Percentiles rank a stretch among this genome's conserved stretches.
Conservation (phyloP, 139 green algal genomes). For the Tetradesmus lagerheimii region DNA sequence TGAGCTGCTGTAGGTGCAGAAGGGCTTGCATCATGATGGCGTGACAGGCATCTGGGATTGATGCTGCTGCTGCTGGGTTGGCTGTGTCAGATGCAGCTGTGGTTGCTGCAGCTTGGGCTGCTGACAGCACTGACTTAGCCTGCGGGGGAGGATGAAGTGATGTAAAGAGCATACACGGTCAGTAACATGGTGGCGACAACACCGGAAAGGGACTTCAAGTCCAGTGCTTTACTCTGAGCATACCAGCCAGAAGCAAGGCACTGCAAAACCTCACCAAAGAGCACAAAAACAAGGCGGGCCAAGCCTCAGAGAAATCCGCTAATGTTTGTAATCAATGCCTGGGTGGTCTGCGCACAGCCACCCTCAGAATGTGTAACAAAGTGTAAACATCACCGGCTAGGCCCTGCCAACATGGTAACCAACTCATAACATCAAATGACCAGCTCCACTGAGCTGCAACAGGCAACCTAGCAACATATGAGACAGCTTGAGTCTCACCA, state of each 20-base stretch:
- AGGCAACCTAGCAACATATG: too few relatives aligned
- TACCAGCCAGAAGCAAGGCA: too few relatives aligned
- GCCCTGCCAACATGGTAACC: not conserved
- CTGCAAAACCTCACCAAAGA: not conserved
- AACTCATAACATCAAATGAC: not conserved
- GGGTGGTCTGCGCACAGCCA: slow-evolving; percentile 18
- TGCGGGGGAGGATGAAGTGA: not conserved
- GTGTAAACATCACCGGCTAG: slow-evolving; percentile 56
- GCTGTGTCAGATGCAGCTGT: not conserved
- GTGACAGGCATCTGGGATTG: slow-evolving; percentile 52
- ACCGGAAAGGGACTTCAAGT: too few relatives aligned
- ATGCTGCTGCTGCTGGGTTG: not conserved
- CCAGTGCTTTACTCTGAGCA: too few relatives aligned
- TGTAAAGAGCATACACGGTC: too few relatives aligned
- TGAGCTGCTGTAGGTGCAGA: slow-evolving; percentile 63
- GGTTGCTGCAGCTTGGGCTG: not conserved
- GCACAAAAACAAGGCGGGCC: not conserved
- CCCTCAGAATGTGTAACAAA: slow-evolving; percentile 66
- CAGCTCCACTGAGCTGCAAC: too few relatives aligned
- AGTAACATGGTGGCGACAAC: too few relatives aligned
- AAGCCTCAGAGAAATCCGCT: slow-evolving; percentile 75
- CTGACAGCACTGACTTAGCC: slow-evolving; percentile 38
- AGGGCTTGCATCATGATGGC: slow-evolving; percentile 65
- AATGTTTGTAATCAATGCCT: slow-evolving; percentile 56
- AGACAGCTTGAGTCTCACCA: too few relatives aligned